phyloP scores from a whole-genome alignment of 352 stramenopile species.

The Phytophthora gonapodyides region DNA sequence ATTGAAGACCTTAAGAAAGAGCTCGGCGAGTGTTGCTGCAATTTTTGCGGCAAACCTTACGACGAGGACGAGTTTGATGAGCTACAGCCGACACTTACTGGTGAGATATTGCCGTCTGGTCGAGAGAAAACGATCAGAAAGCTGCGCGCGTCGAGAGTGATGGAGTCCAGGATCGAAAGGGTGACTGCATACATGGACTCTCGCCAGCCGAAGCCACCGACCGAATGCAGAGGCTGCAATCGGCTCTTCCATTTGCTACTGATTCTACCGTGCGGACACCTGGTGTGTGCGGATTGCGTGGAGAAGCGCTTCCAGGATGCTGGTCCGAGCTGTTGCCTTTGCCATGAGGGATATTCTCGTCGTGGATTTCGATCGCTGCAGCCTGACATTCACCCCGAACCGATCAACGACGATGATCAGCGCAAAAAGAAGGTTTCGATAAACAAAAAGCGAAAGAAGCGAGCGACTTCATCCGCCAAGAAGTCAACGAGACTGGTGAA shows the following conservation, averaged over 20 bases:
- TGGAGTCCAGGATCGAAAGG: constrained; percentile 21
- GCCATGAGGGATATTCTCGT: constrained; percentile 54
- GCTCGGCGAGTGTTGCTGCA: constrained; percentile 8
- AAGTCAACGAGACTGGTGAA: constrained; percentile 16
- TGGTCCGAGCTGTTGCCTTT: constrained; percentile 52
- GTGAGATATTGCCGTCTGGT: constrained; percentile 17
- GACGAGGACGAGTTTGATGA: constrained; percentile 29
- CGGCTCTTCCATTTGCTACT: constrained; percentile 82
- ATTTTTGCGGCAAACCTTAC: constrained; percentile 17
- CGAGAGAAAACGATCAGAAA: constrained; percentile 56
- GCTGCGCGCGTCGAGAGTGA: constrained; percentile 34
- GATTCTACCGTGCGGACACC: constrained; percentile 88
- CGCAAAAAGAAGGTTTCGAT: constrained; percentile 12
- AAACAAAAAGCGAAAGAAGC: constrained; percentile 14
- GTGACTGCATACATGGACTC: constrained; percentile 55
- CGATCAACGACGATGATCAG: constrained; percentile 15
- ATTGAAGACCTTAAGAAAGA: constrained; percentile 54
- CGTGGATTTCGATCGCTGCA: constrained; percentile 86
- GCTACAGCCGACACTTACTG: constrained; percentile 26
- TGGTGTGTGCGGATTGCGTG: constrained; percentile 92
- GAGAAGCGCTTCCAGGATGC: constrained; percentile 53
- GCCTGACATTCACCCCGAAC: constrained; percentile 44
- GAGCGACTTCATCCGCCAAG: not conserved
- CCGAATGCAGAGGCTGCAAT: constrained; percentile 73
- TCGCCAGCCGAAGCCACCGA: constrained; percentile 35